phyloP scores from a whole-genome alignment of 129 eudicot genomes.

The Cynara cardunculus region DNA sequence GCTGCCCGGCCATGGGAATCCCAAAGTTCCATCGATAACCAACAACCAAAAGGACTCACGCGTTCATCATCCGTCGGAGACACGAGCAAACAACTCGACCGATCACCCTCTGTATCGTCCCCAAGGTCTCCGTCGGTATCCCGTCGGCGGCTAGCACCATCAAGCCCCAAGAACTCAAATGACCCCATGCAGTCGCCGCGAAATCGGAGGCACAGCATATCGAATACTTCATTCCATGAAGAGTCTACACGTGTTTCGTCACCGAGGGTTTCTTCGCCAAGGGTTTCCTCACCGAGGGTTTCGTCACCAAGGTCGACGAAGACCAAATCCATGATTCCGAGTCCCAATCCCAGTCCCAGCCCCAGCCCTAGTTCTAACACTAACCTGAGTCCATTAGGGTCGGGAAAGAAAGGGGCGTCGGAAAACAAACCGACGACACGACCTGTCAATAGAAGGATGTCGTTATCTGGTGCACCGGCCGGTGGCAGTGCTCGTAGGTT shows the following conservation, averaged over 20 bases:
- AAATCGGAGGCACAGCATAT: slow-evolving; percentile 69
- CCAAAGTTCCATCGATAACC: slow-evolving; percentile 7
- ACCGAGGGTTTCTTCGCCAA: slow-evolving; percentile 13
- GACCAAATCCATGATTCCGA: slow-evolving; percentile 47
- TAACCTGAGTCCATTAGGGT: slow-evolving; percentile 53
- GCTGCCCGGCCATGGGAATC: slow-evolving; percentile 43
- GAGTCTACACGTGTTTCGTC: slow-evolving; percentile 31
- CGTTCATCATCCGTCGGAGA: slow-evolving; percentile 41
- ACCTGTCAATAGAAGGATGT: slow-evolving; percentile 66
- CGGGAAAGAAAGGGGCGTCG: slow-evolving; percentile 35
- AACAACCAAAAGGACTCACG: slow-evolving; percentile 20
- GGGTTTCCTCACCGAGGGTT: slow-evolving; percentile 55
- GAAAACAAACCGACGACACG: slow-evolving; percentile 39
- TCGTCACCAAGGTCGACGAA: slow-evolving; percentile 56
- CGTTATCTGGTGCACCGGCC: slow-evolving; percentile 56
- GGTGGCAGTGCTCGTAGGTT: slow-evolving; percentile 48
- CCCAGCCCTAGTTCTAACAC: slow-evolving; percentile 21
- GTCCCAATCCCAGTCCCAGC: slow-evolving; percentile 18
- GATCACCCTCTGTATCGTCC: slow-evolving; percentile 60
- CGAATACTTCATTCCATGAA: slow-evolving; percentile 66
- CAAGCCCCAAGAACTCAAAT: slow-evolving; percentile 50
- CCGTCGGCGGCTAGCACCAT: slow-evolving; percentile 31
- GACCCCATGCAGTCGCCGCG: slow-evolving; percentile 55
- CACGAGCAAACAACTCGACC: slow-evolving; percentile 31
- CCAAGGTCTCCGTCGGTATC: slow-evolving; percentile 41